phyloP scores from a whole-genome alignment of 2,329 filamentous ascomycete genomes.

The Paramyrothecium sp. region DNA sequence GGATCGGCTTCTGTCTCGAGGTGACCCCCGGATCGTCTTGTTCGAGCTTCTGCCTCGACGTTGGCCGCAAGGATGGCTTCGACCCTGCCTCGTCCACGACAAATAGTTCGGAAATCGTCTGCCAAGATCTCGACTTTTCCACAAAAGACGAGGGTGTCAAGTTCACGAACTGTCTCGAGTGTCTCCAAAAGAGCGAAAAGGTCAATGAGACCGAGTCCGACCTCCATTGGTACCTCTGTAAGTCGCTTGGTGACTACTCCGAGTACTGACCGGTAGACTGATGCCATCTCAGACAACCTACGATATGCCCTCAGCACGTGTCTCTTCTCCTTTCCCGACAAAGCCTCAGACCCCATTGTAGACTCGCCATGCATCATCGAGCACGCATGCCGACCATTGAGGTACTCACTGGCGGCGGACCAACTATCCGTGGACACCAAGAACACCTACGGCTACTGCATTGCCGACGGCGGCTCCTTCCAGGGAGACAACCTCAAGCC shows the following conservation, averaged over 20 bases:
- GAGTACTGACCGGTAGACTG: slow-evolving; percentile 8
- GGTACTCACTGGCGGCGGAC: slow-evolving; percentile 32
- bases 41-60: slow-evolving; percentile 44
- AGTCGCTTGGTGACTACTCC: slow-evolving; percentile 11
- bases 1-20: slow-evolving; percentile 31
- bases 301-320: slow-evolving; percentile 48
- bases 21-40: slow-evolving; percentile 52
- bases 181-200: slow-evolving; percentile 43
- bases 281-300: slow-evolving; percentile 43
- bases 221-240: slow-evolving; percentile 47
- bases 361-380: slow-evolving; percentile 43
- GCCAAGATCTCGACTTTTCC: slow-evolving; percentile 39
- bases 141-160: slow-evolving; percentile 37
- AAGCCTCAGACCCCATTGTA: slow-evolving; percentile 23
- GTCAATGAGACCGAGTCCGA: slow-evolving; percentile 38
- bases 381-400: slow-evolving; percentile 38
- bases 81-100: slow-evolving; percentile 38
- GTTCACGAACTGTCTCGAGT: slow-evolving; percentile 45
- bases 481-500: slow-evolving; percentile 24
- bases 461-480: slow-evolving; percentile 32
- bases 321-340: slow-evolving; percentile 34
- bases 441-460: slow-evolving; percentile 39
- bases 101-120: slow-evolving; percentile 44
- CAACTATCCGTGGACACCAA: slow-evolving; percentile 19
- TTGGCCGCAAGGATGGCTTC: slow-evolving; percentile 26